A percentile compares a stretch with the other conserved stretches of the same genome.
phyloP scores from a whole-genome alignment of 768 basidiomycete genomes.

The Calocera viscosa region DNA sequence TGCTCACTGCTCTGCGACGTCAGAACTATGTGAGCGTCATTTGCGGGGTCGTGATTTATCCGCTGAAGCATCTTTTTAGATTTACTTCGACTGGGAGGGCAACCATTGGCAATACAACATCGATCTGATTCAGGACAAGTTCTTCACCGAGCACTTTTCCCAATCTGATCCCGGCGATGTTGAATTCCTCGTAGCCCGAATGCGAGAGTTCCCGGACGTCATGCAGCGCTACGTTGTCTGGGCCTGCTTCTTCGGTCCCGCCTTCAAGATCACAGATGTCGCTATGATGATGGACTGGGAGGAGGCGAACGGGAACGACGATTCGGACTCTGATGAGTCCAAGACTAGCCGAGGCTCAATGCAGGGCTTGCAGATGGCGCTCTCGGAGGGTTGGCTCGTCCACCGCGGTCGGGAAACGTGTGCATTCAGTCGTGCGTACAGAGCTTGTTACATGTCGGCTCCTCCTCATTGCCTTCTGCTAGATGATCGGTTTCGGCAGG shows the following conservation, averaged over 20 bases:
- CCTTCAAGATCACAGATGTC: constrained; percentile 66
- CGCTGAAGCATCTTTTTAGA: constrained; percentile 29
- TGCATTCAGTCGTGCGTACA: constrained; percentile 35
- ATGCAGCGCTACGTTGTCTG: constrained; percentile 54
- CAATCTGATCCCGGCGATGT: constrained; percentile 47
- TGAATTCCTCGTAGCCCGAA: constrained; percentile 45
- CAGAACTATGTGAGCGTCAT: constrained; percentile 43
- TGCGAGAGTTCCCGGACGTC: constrained; percentile 50
- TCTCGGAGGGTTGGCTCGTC: constrained; percentile 61
- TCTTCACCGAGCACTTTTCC: constrained; percentile 38
- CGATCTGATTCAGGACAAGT: constrained; percentile 40
- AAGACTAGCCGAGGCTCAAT: constrained; percentile 45
- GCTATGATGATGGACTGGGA: constrained; percentile 64
- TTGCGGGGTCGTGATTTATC: not conserved
- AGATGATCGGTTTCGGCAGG: constrained; percentile 64
- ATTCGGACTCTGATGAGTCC: constrained; percentile 28
- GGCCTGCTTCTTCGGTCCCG: constrained; percentile 63
- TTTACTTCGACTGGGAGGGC: constrained; percentile 49
- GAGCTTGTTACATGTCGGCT: not conserved
- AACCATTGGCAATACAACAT: constrained; percentile 59
- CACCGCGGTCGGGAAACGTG: constrained; percentile 57
- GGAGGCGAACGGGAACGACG: constrained; percentile 33
- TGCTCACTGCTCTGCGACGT: constrained; percentile 50
- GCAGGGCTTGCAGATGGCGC: constrained; percentile 52
- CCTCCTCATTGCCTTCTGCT: constrained; percentile 17